Conservation (phyloP, 139 green algal species). For the Tetraselmis chui region DNA sequence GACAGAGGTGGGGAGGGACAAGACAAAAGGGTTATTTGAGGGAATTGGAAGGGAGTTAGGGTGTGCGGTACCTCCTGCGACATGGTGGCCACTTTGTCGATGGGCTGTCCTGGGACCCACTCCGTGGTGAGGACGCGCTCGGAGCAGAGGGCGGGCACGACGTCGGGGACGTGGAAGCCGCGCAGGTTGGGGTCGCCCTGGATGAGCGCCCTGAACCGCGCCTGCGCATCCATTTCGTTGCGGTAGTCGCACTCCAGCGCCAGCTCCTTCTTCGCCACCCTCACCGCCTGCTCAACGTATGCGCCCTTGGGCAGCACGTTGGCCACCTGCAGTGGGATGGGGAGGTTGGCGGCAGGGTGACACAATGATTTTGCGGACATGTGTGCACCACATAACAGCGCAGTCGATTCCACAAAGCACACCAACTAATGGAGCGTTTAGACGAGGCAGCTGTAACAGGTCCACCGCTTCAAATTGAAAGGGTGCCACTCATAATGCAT, state of each 20-base stretch:
- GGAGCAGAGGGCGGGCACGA: constrained; percentile 62
- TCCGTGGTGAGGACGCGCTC: constrained; percentile 70
- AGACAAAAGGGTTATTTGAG: no score
- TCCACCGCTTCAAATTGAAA: no score
- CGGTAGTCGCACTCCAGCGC: constrained; percentile 90
- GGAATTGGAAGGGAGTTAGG: no score
- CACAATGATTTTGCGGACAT: no score
- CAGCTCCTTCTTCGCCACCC: constrained; percentile 86
- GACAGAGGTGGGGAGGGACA: no score
- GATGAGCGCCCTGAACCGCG: constrained; percentile 57
- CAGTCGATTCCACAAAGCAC: no score
- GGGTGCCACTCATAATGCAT: no score
- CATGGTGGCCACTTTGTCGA: constrained; percentile 67
- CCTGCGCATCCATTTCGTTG: constrained; percentile 43
- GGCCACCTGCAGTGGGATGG: constrained; percentile 31
- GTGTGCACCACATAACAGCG: no score
- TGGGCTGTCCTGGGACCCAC: constrained; percentile 71
- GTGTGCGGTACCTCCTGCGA: constrained; percentile 31
- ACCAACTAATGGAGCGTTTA: no score
- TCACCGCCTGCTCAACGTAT: constrained; percentile 80
- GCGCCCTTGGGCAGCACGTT: constrained; percentile 80
- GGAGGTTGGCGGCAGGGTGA: no score
- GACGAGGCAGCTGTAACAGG: no score
- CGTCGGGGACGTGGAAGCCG: constrained; percentile 64
- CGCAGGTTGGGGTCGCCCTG: neutral